phyloP scores from a whole-genome alignment of 2,329 filamentous ascomycete genomes.

The Fusarium heterosporum region DNA sequence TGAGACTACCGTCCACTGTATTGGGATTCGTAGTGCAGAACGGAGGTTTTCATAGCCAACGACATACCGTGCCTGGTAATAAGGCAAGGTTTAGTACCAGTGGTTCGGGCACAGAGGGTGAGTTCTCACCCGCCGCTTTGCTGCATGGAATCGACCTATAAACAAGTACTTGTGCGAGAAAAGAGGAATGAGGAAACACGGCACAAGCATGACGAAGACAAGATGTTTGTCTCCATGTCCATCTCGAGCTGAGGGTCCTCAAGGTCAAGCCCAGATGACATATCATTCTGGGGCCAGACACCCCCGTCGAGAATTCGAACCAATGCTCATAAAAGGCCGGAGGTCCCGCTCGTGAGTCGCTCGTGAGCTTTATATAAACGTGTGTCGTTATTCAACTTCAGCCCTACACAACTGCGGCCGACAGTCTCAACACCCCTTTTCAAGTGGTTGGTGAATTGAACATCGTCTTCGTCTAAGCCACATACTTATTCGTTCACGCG shows the following conservation, averaged over 20 bases:
- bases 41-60: conserved; percentile 38
- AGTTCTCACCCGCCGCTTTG: conserved; percentile 20
- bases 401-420: conserved; percentile 39
- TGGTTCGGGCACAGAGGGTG: conserved; percentile 15
- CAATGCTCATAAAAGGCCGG: conserved; percentile 41
- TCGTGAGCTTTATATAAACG: conserved; percentile 14
- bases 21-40: conserved; percentile 17
- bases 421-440: neutral
- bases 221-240: neutral
- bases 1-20: conserved; percentile 30
- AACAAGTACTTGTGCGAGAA: conserved; percentile 24
- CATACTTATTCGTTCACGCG: neutral
- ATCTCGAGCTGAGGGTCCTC: conserved; percentile 12
- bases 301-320: conserved; percentile 21
- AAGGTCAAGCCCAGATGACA: conserved; percentile 9
- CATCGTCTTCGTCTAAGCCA: conserved; percentile 4
- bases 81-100: conserved; percentile 21
- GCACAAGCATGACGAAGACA: conserved; percentile 25
- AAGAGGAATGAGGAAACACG: conserved; percentile 41
- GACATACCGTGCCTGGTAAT: conserved; percentile 31
- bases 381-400: conserved; percentile 35
- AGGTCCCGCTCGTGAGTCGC: conserved; percentile 33
- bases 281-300: conserved; percentile 12
- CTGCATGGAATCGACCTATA: conserved; percentile 25
- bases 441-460: neutral